Evolutionary conservation across 148 eudicot species (phyloP), one percentile per base, ranked within the genome.

Genomic region (Silene uniflora): DNA sequence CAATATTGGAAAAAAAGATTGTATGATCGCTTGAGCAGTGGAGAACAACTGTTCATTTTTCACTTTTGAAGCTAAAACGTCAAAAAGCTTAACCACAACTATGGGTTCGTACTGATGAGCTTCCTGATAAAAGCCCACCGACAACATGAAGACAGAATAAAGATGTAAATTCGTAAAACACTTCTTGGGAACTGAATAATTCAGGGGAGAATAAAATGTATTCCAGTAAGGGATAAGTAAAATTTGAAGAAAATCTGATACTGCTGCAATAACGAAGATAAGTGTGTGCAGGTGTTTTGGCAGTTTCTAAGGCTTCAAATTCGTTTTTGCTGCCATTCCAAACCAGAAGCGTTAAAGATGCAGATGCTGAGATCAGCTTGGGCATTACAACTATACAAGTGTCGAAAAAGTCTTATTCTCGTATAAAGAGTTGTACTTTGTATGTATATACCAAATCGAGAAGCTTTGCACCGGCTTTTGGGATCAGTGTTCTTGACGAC

Each of bases 201-300:
- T 21, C 56, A 52, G 56, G 56, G 39, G 71, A 22, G 56, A 76
- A 58, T 39, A 44, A 61, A 67, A 73, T 66, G 54, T 46, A 71
- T 42, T 24, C 60, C 39, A 67, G 25, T 73, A 69, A 61, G 16
- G 71, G 42, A 69, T 70, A 62, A 47, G 60, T 49, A 76, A 25
- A 75, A 73, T 63, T 61, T 21, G 25, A 47, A 46, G 71, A 42
- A 75, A 76, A 75, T 79, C 66, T 81, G 79, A 76, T 81, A 54
- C 86, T 80, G 71, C 75, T 77, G 82, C 87, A 85, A 82, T 87
- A 83, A 87, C 88, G 82, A 83, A 56, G 81, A 85, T 85, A 81
- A 82, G 78, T 84, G 73, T 85, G 81, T 88, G 90, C 90, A 88
- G 90, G 90, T 87, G 68, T 79, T 46, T 72, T 81, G 73, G 88